A percentile compares a stretch with the other conserved stretches of the same genome.
Conservation (phyloP, 2,329 filamentous ascomycete genomes). For the Scedosporium minutisporum region DNA sequence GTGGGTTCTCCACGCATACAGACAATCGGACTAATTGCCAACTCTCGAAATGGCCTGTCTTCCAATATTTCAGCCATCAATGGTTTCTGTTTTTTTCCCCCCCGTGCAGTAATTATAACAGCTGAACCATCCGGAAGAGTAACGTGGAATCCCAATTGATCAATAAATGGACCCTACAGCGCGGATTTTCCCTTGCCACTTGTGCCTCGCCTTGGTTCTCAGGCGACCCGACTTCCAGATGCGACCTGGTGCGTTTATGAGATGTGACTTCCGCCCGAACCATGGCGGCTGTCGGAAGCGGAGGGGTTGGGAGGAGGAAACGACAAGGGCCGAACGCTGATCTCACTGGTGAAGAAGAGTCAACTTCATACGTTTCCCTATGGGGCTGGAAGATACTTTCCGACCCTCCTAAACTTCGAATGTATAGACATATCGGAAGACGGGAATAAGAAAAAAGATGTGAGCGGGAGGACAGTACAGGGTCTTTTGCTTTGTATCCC, state of each 20-base stretch:
- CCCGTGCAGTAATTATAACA: neutral
- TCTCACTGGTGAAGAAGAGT: too few species aligned
- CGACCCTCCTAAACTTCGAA: too few species aligned
- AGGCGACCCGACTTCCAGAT: neutral
- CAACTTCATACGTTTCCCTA: too few species aligned
- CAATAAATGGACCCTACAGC: neutral
- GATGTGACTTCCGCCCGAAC: too few species aligned
- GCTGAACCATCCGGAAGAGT: neutral
- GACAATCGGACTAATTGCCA: too few species aligned
- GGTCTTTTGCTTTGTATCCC: neutral
- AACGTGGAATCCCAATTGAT: neutral
- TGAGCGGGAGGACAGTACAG: neutral
- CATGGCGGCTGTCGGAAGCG: neutral
- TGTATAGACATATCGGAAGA: too few species aligned
- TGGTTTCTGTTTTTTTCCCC: neutral
- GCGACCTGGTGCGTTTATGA: neutral
- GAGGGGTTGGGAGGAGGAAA: neutral
- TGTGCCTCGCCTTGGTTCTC: neutral
- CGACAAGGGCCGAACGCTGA: too few species aligned
- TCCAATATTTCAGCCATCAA: too few species aligned
- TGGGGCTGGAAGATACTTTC: too few species aligned
- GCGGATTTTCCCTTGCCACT: neutral
- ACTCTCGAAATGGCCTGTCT: too few species aligned
- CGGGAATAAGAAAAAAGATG: too few species aligned
- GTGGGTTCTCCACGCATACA: too few species aligned